Evolutionary conservation across 768 basidiomycete genomes (phyloP).

Genomic region (Tulasnella sp.): DNA sequence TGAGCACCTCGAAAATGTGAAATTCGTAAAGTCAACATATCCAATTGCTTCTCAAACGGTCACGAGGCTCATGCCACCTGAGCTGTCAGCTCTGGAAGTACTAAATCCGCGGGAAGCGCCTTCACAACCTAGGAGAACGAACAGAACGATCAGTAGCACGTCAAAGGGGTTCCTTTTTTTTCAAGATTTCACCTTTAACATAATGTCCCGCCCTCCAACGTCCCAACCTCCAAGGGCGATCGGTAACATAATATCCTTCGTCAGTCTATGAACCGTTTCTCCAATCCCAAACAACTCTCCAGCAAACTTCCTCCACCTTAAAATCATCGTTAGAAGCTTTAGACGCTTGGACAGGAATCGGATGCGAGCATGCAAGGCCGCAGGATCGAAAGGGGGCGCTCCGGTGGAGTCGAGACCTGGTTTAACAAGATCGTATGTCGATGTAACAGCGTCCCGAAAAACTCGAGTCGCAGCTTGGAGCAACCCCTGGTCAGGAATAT

Average conservation of each 20-base stretch:
- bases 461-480: slow-evolving; percentile 37
- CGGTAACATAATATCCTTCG: slow-evolving; percentile 52
- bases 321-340: slow-evolving; percentile 66
- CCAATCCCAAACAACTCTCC: slow-evolving; percentile 51
- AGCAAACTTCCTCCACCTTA: slow-evolving; percentile 68
- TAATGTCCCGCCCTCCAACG: slow-evolving; percentile 65
- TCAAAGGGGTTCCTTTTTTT: background rate
- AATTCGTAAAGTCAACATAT: background rate
- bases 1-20: background rate
- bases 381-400: slow-evolving; percentile 59
- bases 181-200: slow-evolving; percentile 44
- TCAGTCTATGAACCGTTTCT: slow-evolving; percentile 46
- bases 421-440: slow-evolving; percentile 24
- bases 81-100: background rate
- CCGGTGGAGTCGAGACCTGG: slow-evolving; percentile 24
- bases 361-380: slow-evolving; percentile 58
- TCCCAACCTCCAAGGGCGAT: slow-evolving; percentile 78
- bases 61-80: background rate
- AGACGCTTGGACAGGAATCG: slow-evolving; percentile 58
- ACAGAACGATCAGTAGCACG: background rate
- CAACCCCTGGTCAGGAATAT: background rate
- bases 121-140: background rate
- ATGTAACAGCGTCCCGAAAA: slow-evolving; percentile 36
- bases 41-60: background rate
- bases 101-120: background rate